Evolutionary conservation across 495 filamentous ascomycete genomes (phyloP), one percentile per base, ranked within the genome.

Genomic region (Hyaloscypha hepaticicola): DNA sequence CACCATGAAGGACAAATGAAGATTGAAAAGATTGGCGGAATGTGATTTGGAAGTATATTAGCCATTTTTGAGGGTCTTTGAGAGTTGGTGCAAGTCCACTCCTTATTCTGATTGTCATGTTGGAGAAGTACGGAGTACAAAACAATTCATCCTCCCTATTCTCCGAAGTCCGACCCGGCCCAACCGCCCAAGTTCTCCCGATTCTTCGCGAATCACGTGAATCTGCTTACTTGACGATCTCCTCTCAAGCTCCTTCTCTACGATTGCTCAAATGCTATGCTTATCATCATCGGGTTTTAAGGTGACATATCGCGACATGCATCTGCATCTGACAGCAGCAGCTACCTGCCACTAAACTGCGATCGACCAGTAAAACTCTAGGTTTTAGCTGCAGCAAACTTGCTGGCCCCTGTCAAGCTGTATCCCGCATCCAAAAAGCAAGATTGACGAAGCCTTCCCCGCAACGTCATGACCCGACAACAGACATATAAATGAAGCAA

Each of bases 391-490:
- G 38, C 38, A 45, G 11, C 11, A 45, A 45, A 45, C 1, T 45
- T 45, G 38, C 38, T 45, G 38, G 38, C 1, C 5, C 38, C 38
- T 45, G 38, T 45, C 38, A 12, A 34, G 31, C 31, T 34, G 31
- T 34, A 12, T 34, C 31, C 31, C 16, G 38, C 7, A 45, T 45
- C 38, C 38, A 11, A 8, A 45, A 45, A 45, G 38, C 38, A 45
- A 45, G 38, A 45, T 45, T 45, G 38, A 45, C 38, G 38, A 45
- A 45, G 50, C 50, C 26, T 28, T 28, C 50, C 26, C 50, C 21
- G 26, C 50, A 33, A 57, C 53, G 53, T 57, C 53, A 57, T 57
- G 53, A 57, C 26, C 29, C n/a, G 53, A n/a, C 11, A 31, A 19
- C 9, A 21, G 3, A 21, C 7, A 28, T 57, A 28, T 57, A 57